These are phyloP conservation scores for Exophiala lecanii-corni DNA, from an alignment of 2,329 filamentous ascomycete genomes.

Conservation along the genomic window DNA sequence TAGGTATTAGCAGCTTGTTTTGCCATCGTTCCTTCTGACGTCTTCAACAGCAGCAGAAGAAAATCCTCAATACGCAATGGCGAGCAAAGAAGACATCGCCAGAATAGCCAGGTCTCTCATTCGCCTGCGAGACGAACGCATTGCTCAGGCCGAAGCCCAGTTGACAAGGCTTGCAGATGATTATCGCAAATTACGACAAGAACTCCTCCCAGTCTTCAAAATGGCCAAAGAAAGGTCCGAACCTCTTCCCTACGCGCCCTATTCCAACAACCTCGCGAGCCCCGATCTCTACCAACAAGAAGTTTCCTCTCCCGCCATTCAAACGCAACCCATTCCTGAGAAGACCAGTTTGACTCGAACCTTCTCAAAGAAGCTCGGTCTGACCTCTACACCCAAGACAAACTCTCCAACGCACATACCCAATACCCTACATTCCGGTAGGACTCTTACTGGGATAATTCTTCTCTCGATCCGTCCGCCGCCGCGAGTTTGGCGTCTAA, in stretches of 20 bases:
- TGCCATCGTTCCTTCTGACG: not conserved
- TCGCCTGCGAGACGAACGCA: conserved; percentile 82
- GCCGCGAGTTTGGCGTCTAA: conserved; percentile 67
- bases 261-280: conserved; percentile 24
- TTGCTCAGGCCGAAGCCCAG: conserved; percentile 77
- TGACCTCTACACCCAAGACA: conserved; percentile 64
- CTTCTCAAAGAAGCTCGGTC: conserved; percentile 68
- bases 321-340: conserved; percentile 33
- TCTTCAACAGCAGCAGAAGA: conserved; percentile 70
- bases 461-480: conserved; percentile 60
- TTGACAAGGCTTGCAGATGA: conserved; percentile 80
- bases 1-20: conserved; percentile 40
- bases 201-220: conserved; percentile 83
- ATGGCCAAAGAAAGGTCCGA: conserved; percentile 89
- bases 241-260: conserved; percentile 64
- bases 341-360: conserved; percentile 61
- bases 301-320: conserved; percentile 24
- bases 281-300: conserved; percentile 32
- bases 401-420: conserved; percentile 72
- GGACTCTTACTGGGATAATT: conserved; percentile 49
- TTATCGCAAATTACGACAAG: conserved; percentile 81
- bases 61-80: conserved; percentile 76
- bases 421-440: conserved; percentile 59
- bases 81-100: conserved; percentile 89
- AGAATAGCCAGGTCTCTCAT: conserved; percentile 87